Base-by-base conservation (phyloP, 768 basidiomycete species). In the Tephrocybe sp. region DNA sequence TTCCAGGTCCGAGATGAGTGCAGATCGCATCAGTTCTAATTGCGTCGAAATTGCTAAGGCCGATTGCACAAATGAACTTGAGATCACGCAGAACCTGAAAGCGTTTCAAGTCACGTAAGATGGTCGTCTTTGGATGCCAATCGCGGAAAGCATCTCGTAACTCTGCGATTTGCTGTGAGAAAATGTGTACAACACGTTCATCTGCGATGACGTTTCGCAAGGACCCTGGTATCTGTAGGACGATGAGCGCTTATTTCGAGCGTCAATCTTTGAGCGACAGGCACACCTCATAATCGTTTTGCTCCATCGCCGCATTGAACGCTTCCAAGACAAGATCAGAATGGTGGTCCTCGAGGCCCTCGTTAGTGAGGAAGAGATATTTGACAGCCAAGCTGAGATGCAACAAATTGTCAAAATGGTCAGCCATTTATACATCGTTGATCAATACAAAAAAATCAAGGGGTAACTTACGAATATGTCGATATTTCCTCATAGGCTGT, bases 131-230 rank as follows among this genome's bases (percentile, higher is more conserved):
- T 2, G 93, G 93, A 53, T 86, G 80, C 93, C 93, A 97, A 53
- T 86, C 80, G 45, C 89, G 83, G 60, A 97, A 93, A 0, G 86
- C 87, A 59, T 92, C 85, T 39, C 90, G 84, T 51, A 99, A 73
- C 57, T 83, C 77, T 4, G 76, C 73, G 53, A 98, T 83, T 62
- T 98, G 94, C 8, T 72, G 69, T 4, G 82, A 76, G 61, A 98
- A 98, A 48, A 94, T 81, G 52, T 83, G 73, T 5, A 78, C 73
- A 9, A 97, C 85, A 40, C 84, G 80, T 21, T 84, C 83, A 64
- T 96, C 85, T 21, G 94, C 94, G 58, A 97, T 88, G 58, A 95
- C 73, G 58, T 94, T 93, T 32, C 93, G 83, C 55, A 96, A 78
- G 23, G 90, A 81, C 95, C 94, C 96, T 0, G 95, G 92, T 43